phyloP scores from a whole-genome alignment of 2,329 filamentous ascomycete species.

The Cryphonectria parasitica region DNA sequence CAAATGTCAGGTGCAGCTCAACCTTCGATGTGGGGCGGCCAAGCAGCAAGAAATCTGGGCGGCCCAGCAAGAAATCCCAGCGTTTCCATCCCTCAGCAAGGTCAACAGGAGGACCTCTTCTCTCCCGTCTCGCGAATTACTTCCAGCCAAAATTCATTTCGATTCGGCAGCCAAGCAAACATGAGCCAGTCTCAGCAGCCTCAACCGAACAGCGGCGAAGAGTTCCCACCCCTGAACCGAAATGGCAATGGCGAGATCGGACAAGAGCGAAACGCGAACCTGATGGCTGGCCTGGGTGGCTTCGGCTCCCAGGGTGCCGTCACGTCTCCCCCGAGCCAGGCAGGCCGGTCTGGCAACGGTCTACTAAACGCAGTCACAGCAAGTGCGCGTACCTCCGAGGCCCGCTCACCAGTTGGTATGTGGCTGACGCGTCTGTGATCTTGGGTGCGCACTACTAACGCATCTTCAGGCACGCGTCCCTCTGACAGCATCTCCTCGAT shows the following conservation, averaged over 20 bases:
- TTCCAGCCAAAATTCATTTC: slow-evolving; percentile 52
- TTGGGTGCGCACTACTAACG: slow-evolving; percentile 31
- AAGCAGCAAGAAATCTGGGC: slow-evolving; percentile 52
- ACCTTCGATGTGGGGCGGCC: slow-evolving; percentile 59
- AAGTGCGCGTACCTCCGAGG: slow-evolving; percentile 55
- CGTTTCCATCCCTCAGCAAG: slow-evolving; percentile 55
- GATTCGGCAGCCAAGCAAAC: slow-evolving; percentile 55
- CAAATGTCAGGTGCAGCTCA: slow-evolving; percentile 54
- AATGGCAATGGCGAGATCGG: slow-evolving; percentile 61
- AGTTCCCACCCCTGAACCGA: slow-evolving; percentile 65
- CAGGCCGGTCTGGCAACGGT: slow-evolving; percentile 59
- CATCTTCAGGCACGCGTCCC: slow-evolving; percentile 43
- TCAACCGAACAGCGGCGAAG: slow-evolving; percentile 56
- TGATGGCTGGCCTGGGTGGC: slow-evolving; percentile 57
- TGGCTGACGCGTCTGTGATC: slow-evolving; percentile 20
- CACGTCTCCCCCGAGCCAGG: slow-evolving; percentile 43
- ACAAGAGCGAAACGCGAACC: slow-evolving; percentile 55
- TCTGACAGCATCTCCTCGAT: slow-evolving; percentile 48
- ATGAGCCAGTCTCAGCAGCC: slow-evolving; percentile 49
- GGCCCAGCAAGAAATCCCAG: slow-evolving; percentile 55
- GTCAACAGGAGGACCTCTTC: slow-evolving; percentile 54
- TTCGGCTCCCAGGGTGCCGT: slow-evolving; percentile 54
- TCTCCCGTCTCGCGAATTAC: slow-evolving; percentile 42
- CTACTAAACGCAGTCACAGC: slow-evolving; percentile 67
- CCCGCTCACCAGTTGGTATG: slow-evolving; percentile 52